Percentiles rank a stretch among this genome's conserved stretches.
phyloP scores from a whole-genome alignment of 1,284 basidiomycete genomes.

The Bjerkandera adusta region DNA sequence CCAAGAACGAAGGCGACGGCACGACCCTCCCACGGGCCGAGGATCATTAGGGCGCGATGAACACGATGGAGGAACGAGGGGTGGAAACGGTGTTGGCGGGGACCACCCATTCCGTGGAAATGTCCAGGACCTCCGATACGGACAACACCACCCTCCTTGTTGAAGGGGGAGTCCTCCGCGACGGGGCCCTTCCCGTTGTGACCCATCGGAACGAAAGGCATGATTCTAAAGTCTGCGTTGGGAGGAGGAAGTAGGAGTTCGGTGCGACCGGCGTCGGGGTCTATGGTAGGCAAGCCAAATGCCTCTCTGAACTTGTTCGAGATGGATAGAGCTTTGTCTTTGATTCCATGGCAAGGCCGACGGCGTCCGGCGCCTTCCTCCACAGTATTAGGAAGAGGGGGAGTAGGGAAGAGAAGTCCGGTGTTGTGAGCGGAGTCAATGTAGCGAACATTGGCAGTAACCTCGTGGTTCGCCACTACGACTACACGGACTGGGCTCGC shows the following conservation, averaged over 20 bases:
- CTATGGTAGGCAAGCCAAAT: slow-evolving; percentile 46
- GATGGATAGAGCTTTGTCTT: slow-evolving; percentile 43
- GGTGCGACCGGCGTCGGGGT: slow-evolving; percentile 15
- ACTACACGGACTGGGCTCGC: slow-evolving; percentile 38
- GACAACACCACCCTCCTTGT: slow-evolving; percentile 9
- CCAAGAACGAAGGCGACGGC: slow-evolving; percentile 78
- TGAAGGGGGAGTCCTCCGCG: slow-evolving; percentile 20
- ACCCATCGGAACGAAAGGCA: slow-evolving; percentile 38
- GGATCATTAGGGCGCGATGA: slow-evolving; percentile 58
- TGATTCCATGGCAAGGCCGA: slow-evolving; percentile 28
- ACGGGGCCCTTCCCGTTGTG: slow-evolving; percentile 32
- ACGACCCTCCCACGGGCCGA: slow-evolving; percentile 80
- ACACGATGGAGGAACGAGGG: slow-evolving; percentile 55
- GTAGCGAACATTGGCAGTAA: slow-evolving; percentile 26
- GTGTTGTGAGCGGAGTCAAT: slow-evolving; percentile 16
- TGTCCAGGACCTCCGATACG: slow-evolving; percentile 14
- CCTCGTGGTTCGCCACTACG: slow-evolving; percentile 30
- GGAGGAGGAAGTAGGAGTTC: slow-evolving; percentile 2
- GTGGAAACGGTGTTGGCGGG: slow-evolving; percentile 29
- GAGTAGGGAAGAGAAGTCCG: slow-evolving; percentile 7
- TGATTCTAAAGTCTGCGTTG: slow-evolving; percentile 25
- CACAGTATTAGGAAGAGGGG: slow-evolving; percentile 6
- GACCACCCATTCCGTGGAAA: slow-evolving; percentile 21
- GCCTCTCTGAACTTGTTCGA: slow-evolving; percentile 48
- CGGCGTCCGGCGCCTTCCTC: slow-evolving; percentile 13